These are phyloP conservation scores for Mycena metata DNA, from an alignment of 768 basidiomycete genomes.

Conservation along the genomic window DNA sequence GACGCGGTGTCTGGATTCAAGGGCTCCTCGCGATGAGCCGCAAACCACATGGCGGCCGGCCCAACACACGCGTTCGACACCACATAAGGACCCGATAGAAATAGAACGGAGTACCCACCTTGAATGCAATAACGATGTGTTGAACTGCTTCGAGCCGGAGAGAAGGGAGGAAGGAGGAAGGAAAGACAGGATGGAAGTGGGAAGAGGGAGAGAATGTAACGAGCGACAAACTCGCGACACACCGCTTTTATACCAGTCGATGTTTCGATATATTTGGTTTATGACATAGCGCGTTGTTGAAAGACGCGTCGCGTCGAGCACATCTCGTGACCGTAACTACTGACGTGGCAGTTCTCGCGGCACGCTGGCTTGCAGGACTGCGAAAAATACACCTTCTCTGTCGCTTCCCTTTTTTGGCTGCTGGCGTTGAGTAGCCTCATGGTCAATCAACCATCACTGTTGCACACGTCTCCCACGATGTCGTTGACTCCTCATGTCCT, in stretches of 20 bases:
- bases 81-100: neutral
- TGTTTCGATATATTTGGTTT: neutral
- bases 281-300: neutral
- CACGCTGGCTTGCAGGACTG: neutral
- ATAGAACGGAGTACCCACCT: neutral
- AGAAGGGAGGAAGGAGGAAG: neutral
- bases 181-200: slow-evolving; percentile 3
- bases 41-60: neutral
- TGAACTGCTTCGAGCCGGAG: neutral
- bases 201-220: neutral
- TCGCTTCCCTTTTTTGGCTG: too few relatives aligned
- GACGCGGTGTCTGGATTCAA: slow-evolving; percentile 2
- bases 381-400: neutral
- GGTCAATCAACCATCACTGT: too few relatives aligned
- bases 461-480: too few relatives aligned
- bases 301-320: slow-evolving; percentile 1
- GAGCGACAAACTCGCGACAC: neutral
- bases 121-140: neutral
- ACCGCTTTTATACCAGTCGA: slow-evolving; percentile 12
- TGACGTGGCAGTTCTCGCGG: too few relatives aligned
- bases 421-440: too few relatives aligned
- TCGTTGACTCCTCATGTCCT: too few relatives aligned
- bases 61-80: slow-evolving; percentile 1
- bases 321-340: slow-evolving; percentile 4
- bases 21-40: slow-evolving; percentile 1